Base-by-base conservation (phyloP, 177 flowering plant species). In the Telopea speciosissima region DNA sequence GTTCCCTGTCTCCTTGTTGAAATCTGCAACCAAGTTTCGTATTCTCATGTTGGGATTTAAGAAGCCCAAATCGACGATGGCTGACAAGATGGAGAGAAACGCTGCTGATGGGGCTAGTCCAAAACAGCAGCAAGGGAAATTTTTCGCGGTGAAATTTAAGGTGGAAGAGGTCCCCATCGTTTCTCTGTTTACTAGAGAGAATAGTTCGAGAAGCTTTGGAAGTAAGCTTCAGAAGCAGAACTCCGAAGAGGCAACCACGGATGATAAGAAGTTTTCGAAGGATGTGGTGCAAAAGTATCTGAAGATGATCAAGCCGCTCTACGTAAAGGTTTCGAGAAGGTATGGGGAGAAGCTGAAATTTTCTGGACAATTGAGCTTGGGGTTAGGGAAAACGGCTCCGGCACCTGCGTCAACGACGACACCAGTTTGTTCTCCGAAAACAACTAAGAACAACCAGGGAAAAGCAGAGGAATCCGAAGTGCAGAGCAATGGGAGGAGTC, bases 251-350 rank as follows among this genome's bases (percentile, higher is more conserved):
- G 63, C 54, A 9, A 56, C 56, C 3, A 19, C 69, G 3, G 75
- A 68, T 0, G 78, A 67, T 61, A 82, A 82, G 75, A 70, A 72
- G 3, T 79, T 79, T 70, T 65, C 85, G 0, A 91, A 84, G 66
- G 90, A 82, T 14, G 83, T 80, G n/a, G 68, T 90, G 79, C 85
- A 85, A 56, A 87, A 83, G 78, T 94, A 94, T 61, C 54, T 94
- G 76, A 94, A 89, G 75, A 87, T 81, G 84, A 88, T 94, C 26
- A 94, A 92, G 81, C 98, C 96, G 0, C 78, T 91, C 1, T 90
- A 90, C 76, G 76, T 88, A 36, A 85, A 87, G 36, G 94, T 87
- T 10, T 90, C 97, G 0, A 84, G 80, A 68, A 71, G 88, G 54
- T 81, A 91, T 77, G 87, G 84, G n/a, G 90, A 88, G 78, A 91